Evolutionary conservation across 257 asterid genomes (phyloP).

Genomic region (Solanum etuberosum): DNA sequence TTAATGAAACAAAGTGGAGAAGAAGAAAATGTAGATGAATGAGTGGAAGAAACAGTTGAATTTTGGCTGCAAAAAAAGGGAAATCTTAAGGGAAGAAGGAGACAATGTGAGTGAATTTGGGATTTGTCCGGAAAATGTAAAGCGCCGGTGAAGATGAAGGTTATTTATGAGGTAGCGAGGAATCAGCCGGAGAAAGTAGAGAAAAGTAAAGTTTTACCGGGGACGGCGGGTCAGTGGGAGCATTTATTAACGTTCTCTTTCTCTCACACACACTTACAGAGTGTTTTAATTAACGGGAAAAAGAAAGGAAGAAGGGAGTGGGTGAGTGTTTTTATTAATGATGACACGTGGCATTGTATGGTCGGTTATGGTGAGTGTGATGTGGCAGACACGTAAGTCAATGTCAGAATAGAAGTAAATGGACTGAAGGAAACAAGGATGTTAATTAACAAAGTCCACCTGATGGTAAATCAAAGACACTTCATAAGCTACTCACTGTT

Average conservation of each 20-base stretch:
- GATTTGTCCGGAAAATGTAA: conserved; percentile 3
- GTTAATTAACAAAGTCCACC: not conserved
- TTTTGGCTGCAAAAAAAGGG: not conserved
- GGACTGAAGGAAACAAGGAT: not conserved
- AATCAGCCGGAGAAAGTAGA: not conserved
- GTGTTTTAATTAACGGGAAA: not conserved
- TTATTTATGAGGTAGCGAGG: not conserved
- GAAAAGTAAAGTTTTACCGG: conserved; percentile 19
- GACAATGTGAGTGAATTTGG: not conserved
- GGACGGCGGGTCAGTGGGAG: conserved; percentile 15
- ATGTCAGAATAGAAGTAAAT: not conserved
- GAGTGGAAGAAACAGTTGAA: not conserved
- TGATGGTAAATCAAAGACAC: not conserved
- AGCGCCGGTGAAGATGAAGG: not conserved
- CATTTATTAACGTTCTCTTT: conserved; percentile 15
- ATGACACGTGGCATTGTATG: not conserved
- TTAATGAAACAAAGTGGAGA: not conserved
- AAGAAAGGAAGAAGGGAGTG: not conserved
- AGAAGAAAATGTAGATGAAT: not conserved
- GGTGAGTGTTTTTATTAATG: not conserved
- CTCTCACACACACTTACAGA: conserved; percentile 4
- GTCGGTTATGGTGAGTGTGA: not conserved
- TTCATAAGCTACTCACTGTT: not conserved
- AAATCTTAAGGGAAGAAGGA: not conserved
- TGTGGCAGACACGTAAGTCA: not conserved